phyloP scores from a whole-genome alignment of 2,329 filamentous ascomycete genomes.

The Sclerotinia subarctica region DNA sequence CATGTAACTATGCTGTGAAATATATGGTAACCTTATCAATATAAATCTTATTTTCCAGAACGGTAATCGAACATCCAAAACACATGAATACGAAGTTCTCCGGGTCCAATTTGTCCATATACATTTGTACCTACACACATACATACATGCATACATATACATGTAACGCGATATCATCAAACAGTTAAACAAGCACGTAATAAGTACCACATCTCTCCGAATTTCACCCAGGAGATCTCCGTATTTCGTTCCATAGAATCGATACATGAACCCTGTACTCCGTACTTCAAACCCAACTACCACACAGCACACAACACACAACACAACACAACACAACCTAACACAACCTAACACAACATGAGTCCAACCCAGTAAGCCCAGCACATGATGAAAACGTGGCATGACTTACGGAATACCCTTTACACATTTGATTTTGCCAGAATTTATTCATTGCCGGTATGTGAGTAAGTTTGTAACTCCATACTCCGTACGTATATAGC shows the following conservation, averaged over 20 bases:
- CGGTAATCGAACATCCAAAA: not conserved
- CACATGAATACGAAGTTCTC: not conserved
- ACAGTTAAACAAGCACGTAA: not conserved
- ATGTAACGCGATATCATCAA: no score
- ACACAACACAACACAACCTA: not conserved
- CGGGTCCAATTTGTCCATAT: not conserved
- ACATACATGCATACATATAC: no score
- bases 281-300: not conserved
- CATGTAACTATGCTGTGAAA: not conserved
- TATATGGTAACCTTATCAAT: not conserved
- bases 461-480: no score
- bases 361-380: not conserved
- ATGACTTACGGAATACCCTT: not conserved
- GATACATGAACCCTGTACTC: not conserved
- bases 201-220: not conserved
- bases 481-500: no score
- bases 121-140: no score
- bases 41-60: not conserved
- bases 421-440: not conserved
- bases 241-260: not conserved
- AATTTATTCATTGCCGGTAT: not conserved
- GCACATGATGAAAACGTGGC: slow-evolving; percentile 9
- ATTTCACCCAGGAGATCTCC: not conserved
- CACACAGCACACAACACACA: no score
- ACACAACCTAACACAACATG: not conserved